Conservation (phyloP, 208 protist genomes). For the Strigomonas culicis region DNA sequence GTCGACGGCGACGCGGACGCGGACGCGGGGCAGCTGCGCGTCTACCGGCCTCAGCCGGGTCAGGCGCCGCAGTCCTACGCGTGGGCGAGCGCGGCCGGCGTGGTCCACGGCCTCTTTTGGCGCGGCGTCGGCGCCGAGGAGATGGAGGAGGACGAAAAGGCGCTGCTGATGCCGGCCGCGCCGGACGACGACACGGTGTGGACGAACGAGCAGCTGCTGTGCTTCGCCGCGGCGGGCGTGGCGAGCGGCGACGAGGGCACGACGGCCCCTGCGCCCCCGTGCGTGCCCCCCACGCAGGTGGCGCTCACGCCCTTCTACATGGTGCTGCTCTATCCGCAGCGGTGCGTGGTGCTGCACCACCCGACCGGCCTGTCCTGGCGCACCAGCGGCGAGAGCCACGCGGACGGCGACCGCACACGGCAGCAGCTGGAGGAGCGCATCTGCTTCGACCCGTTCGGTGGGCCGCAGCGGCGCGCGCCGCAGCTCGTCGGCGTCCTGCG, state of each 20-base stretch:
- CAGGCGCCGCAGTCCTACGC: slow-evolving; percentile 44
- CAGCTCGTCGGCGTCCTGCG: slow-evolving; percentile 36
- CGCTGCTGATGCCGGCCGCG: slow-evolving; percentile 11
- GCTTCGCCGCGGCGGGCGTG: slow-evolving; percentile 7
- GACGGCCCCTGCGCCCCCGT: slow-evolving; percentile 1
- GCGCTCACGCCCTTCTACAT: slow-evolving; percentile 93
- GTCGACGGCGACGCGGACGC: background rate
- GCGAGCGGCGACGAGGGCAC: background rate
- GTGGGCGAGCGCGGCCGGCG: slow-evolving; percentile 42
- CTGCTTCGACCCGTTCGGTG: slow-evolving; percentile 68
- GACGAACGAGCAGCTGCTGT: slow-evolving; percentile 13
- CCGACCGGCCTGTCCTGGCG: slow-evolving; percentile 75
- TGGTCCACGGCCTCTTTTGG: slow-evolving; percentile 57
- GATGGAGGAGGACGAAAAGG: slow-evolving; percentile 14
- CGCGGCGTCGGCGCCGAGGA: slow-evolving; percentile 5
- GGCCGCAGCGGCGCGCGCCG: slow-evolving; percentile 5
- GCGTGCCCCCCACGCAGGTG: slow-evolving; percentile 36
- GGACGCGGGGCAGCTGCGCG: slow-evolving; percentile 23
- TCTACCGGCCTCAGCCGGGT: slow-evolving; percentile 36
- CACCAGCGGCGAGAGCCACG: slow-evolving; percentile 12
- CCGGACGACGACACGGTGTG: background rate
- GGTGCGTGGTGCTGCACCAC: slow-evolving; percentile 76
- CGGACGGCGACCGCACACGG: background rate
- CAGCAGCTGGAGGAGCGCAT: slow-evolving; percentile 73
- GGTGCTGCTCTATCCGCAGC: slow-evolving; percentile 79